Base-by-base conservation (phyloP, 805 yeast species). In the Kuraishia borneana region DNA sequence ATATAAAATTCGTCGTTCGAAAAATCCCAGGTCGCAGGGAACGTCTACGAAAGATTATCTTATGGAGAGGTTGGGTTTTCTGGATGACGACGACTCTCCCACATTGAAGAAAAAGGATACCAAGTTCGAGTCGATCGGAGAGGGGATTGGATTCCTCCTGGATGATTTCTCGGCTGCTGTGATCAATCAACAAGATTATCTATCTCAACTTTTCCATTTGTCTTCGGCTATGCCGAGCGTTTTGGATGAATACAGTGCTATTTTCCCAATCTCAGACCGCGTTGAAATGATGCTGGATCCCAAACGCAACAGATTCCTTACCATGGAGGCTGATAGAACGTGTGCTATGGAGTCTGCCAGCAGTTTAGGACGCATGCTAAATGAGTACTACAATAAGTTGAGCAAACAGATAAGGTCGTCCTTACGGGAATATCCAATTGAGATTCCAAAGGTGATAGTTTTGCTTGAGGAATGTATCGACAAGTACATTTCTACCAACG, bases 401-500 rank as follows among this genome's bases (percentile, higher is more conserved):
- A 38, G 62, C 32, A 60, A 60, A 18, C 22, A 40, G 8, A 54
- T 74, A 2, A 46, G 51, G 40, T 37, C 43, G 32, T 33, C 53
- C 26, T 36, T 69, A 42, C 48, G 66, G 53, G 43, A 49, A 12
- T 58, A 61, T 26, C 56, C 58, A 26, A 47, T 66, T 8, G 60
- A 63, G 21, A 52, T 59, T 12, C 73, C 77, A 1, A 54, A 61
- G 3, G 43, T 71, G 2, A 40, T 68, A 31, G 44, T 63, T 2
- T 50, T 61, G 26, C 42, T 73, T 7, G 77, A 74, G 38, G 44
- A 54, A 18, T 51, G 58, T n/a, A 43, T 54, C 5, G 45, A 44
- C 18, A 47, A 44, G 8, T 47, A 63, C 14, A 66, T 66, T 7
- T 56, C 70, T 6, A 61, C 78, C 2, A 70, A 73, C 48, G 87